Evolutionary conservation across 192 early-diverging fungal species (phyloP).

Genomic region (Kappamyces sp.): DNA sequence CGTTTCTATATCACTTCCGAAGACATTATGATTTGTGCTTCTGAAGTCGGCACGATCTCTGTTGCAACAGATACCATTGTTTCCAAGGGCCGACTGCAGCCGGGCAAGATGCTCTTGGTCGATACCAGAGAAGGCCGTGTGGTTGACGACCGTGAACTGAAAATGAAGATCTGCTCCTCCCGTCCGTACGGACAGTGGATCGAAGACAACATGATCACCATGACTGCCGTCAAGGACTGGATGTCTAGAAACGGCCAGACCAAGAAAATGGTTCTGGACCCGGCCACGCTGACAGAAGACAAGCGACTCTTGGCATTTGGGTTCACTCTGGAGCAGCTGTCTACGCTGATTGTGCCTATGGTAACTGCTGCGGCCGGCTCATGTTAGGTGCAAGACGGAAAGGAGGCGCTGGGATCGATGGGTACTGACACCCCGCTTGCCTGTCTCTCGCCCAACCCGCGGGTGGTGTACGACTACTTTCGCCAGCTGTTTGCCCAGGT

Average conservation of each 20-base stretch:
- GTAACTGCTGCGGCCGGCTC: constrained; percentile 27
- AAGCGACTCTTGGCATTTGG: constrained; percentile 78
- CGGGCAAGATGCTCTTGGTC: constrained; percentile 95
- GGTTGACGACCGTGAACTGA: constrained; percentile 87
- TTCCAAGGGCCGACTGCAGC: constrained; percentile 89
- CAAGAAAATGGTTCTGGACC: constrained; percentile 48
- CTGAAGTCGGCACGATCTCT: constrained; percentile 88
- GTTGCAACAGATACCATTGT: constrained; percentile 75
- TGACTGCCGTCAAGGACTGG: constrained; percentile 53
- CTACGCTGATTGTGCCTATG: constrained; percentile 86
- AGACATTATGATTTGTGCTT: constrained; percentile 96
- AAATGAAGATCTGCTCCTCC: constrained; percentile 63
- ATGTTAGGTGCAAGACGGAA: constrained; percentile 58
- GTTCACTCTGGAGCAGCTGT: constrained; percentile 90
- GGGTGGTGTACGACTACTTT: constrained; percentile 95
- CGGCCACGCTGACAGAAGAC: constrained; percentile 54
- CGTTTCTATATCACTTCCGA: constrained; percentile 90
- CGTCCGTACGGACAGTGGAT: constrained; percentile 84
- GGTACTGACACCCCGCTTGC: constrained; percentile 95
- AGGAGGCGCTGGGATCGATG: constrained; percentile 98
- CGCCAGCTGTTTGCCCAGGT: constrained; percentile 97
- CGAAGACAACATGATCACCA: constrained; percentile 68
- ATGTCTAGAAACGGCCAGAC: constrained; percentile 33
- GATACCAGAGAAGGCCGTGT: constrained; percentile 85
- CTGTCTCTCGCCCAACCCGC: constrained; percentile 81